phyloP scores from a whole-genome alignment of 371 early-diverging fungal genomes.

The Apophysomyces ossiformis region DNA sequence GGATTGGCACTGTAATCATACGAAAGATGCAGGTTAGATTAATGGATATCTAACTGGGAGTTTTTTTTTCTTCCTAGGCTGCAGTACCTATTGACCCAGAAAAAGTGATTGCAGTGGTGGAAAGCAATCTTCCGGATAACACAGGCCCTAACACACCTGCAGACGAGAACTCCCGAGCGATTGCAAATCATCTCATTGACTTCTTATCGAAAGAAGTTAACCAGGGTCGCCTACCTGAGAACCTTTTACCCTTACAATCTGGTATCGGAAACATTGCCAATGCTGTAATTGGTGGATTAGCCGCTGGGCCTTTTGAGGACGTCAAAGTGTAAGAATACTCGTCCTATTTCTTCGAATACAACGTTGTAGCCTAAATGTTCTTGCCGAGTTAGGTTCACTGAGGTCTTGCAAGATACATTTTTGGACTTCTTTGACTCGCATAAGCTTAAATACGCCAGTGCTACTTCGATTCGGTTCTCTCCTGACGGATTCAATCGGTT shows the following conservation, averaged over 20 bases:
- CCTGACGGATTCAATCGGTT: constrained; percentile 31
- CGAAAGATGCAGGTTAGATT: neutral
- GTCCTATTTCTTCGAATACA: neutral
- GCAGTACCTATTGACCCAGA: constrained; percentile 31
- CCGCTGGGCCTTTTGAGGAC: constrained; percentile 30
- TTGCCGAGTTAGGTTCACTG: constrained; percentile 18
- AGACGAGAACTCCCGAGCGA: constrained; percentile 22
- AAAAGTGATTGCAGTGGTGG: constrained; percentile 31
- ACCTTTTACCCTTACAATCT: constrained; percentile 29
- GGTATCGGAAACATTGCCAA: constrained; percentile 40
- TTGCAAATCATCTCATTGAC: constrained; percentile 31
- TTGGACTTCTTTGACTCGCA: constrained; percentile 37
- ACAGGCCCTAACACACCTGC: constrained; percentile 24
- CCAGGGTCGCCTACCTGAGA: constrained; percentile 27
- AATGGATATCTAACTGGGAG: neutral
- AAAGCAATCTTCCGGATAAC: constrained; percentile 25
- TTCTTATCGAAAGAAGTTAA: constrained; percentile 32
- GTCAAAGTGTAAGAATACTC: constrained; percentile 27
- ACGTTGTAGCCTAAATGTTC: neutral
- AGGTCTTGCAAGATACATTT: constrained; percentile 31
- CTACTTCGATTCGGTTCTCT: constrained; percentile 33
- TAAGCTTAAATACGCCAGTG: constrained; percentile 29
- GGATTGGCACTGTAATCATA: constrained; percentile 27
- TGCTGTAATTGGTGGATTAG: constrained; percentile 36
- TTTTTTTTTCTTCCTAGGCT: constrained; percentile 11